phyloP scores from a whole-genome alignment of 495 filamentous ascomycete species.

The Oleoguttula mirabilis region DNA sequence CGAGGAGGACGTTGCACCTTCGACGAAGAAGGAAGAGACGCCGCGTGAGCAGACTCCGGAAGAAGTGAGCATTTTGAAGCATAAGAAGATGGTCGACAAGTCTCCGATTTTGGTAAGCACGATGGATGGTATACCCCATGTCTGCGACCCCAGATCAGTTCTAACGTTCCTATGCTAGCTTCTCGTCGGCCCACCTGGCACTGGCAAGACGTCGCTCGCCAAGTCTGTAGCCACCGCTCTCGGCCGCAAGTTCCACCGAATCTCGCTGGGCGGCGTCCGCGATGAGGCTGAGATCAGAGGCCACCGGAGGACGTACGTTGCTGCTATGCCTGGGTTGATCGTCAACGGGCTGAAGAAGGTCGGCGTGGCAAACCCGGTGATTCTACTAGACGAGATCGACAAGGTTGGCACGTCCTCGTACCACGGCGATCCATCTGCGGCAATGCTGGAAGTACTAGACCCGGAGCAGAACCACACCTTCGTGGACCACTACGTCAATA shows the following conservation, averaged over 20 bases:
- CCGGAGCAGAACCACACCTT: constrained; percentile 96
- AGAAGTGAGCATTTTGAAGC: constrained; percentile 54
- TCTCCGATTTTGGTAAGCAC: constrained; percentile 91
- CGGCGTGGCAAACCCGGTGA: constrained; percentile 89
- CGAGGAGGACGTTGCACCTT: constrained; percentile 28
- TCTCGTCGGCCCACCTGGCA: constrained; percentile 86
- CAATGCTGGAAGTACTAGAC: constrained; percentile 96
- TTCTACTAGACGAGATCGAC: constrained; percentile 96
- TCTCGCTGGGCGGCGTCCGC: constrained; percentile 88
- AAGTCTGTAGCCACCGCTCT: constrained; percentile 83
- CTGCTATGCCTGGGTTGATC: constrained; percentile 93
- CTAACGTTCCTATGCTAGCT: too few relatives aligned
- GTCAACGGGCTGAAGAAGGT: constrained; percentile 94
- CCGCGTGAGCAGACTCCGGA: constrained; percentile 18
- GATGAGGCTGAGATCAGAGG: constrained; percentile 97
- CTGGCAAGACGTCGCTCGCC: constrained; percentile 94
- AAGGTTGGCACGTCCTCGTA: constrained; percentile 87
- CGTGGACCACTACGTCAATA: constrained; percentile 90
- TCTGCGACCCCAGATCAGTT: too few relatives aligned
- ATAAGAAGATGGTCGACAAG: constrained; percentile 72
- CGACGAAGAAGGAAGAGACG: constrained; percentile 40
- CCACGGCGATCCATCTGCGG: constrained; percentile 95
- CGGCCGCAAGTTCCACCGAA: constrained; percentile 91
- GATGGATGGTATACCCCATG: too few relatives aligned
- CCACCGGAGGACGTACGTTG: constrained; percentile 92